These are phyloP conservation scores for Penicillium soppii DNA, from an alignment of 495 filamentous ascomycete genomes.

Conservation along the genomic window DNA sequence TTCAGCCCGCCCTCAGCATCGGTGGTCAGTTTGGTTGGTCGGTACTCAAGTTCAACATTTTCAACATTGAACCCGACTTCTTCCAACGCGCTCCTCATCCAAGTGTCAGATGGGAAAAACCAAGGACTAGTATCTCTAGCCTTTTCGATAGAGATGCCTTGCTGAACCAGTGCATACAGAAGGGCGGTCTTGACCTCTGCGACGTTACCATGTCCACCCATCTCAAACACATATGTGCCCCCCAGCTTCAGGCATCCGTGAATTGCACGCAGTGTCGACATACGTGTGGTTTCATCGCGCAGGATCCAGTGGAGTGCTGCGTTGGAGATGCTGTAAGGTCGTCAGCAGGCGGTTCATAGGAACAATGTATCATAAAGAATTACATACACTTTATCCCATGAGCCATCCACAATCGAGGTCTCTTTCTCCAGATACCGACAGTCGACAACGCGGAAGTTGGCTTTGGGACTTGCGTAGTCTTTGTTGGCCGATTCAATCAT, in stretches of 20 bases:
- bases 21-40: conserved; percentile 60
- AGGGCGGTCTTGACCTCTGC: conserved; percentile 62
- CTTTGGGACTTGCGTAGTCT: conserved; percentile 28
- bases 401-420: conserved; percentile 29
- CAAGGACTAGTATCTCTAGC: conserved; percentile 59
- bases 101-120: conserved; percentile 68
- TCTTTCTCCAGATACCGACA: conserved; percentile 42
- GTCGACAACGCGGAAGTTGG: conserved; percentile 44
- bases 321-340: conserved; percentile 56
- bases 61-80: conserved; percentile 59
- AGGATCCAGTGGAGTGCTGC: conserved; percentile 82
- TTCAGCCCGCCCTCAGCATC: conserved; percentile 50
- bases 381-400: conserved; percentile 54
- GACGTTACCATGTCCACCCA: conserved; percentile 72
- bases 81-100: conserved; percentile 53
- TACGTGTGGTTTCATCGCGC: conserved; percentile 34
- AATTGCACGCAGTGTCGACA: conserved; percentile 43
- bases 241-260: conserved; percentile 52
- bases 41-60: conserved; percentile 60
- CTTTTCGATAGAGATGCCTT: conserved; percentile 48
- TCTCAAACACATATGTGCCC: conserved; percentile 67
- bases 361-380: not conserved
- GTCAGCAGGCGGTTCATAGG: not conserved
- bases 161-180: conserved; percentile 48
- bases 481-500: conserved; percentile 61